Evolutionary conservation across 2,329 filamentous ascomycete genomes (phyloP), one percentile per base, ranked within the genome.

Genomic region (Mycogone perniciosa): DNA sequence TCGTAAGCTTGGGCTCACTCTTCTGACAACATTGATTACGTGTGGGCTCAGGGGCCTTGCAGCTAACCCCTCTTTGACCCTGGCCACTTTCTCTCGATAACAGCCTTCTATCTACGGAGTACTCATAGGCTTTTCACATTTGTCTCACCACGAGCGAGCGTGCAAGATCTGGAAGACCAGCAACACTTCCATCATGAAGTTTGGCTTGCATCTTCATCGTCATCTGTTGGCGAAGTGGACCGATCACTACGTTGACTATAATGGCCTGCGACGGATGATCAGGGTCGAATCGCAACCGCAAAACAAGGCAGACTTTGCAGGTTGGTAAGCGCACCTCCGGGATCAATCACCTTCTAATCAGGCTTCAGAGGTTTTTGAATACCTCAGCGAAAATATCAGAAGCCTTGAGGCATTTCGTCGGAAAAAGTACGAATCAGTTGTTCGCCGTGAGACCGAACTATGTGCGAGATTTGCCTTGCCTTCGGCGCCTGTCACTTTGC

Each of bases 221-320:
- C 49, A 56, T 41, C 54, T 59, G 26, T 49, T 64, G 4, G 57
- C 63, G 4, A 60, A 63, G 48, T 67, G 62, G 64, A 52, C 53
- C 3, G 33, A 55, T 8, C 45, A 54, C 20, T 67, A 67, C 50
- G 48, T 64, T 26, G 57, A 62, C 42, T 66, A 67, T 47, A 55
- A 59, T 39, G 48, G 44, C 26, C 44, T 68, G 27, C 63, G 66
- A 38, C 39, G 42, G 31, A 47, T 54, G 9, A 54, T 58, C 48
- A 59, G 58, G 35, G 20, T 48, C 3, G 54, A 53, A 30, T 20
- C n/a, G 5, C 27, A 40, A 10, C 30, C 27, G 27, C 13, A 31
- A 9, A 13, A 11, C 4, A 1, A 7, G 5, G 6, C 11, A 33
- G 10, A 29, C 2, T 7, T 9, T 1, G 7, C 35, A 29, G n/a